Percentiles rank a stretch among this genome's conserved stretches.
Conservation (phyloP, 164 flowering plant genomes). For the Nymphaea thermarum region DNA sequence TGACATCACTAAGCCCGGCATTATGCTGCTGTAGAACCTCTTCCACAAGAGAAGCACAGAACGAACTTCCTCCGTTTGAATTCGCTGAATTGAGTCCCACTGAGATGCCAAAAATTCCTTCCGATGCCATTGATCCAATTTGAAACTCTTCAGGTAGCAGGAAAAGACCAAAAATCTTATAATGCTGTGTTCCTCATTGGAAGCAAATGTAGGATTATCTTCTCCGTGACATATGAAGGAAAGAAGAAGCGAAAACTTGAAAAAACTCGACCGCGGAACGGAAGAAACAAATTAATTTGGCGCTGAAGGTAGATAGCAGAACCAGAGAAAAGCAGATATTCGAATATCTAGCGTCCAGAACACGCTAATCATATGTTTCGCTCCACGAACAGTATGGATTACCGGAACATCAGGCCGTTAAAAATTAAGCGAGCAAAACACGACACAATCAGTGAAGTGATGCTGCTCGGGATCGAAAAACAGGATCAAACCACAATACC, state of each 20-base stretch:
- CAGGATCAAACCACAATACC: no score
- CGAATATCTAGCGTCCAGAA: no score
- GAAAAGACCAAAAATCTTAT: not conserved
- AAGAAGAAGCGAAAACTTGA: not conserved
- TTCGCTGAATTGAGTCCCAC: not conserved
- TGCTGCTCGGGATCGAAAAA: no score
- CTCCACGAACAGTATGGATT: no score
- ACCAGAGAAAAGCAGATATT: not conserved
- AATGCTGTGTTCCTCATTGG: not conserved
- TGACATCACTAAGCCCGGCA: slow-evolving; percentile 23
- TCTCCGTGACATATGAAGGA: not conserved
- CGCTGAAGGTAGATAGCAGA: not conserved
- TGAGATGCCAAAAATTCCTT: not conserved
- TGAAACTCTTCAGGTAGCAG: not conserved
- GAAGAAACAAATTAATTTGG: not conserved
- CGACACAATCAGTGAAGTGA: no score
- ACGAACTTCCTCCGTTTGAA: slow-evolving; percentile 8
- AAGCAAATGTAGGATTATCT: not conserved
- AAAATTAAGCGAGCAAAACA: no score
- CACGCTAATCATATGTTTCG: no score
- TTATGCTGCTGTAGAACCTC: slow-evolving; percentile 59
- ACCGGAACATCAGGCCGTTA: no score
- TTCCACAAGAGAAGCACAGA: slow-evolving; percentile 39
- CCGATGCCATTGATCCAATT: not conserved
- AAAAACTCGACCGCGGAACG: not conserved